Percentiles rank a stretch among this genome's conserved stretches.
These are phyloP conservation scores for Cutaneotrichosporon sp. DNA, from an alignment of 1,284 basidiomycete species.

Conservation along the genomic window DNA sequence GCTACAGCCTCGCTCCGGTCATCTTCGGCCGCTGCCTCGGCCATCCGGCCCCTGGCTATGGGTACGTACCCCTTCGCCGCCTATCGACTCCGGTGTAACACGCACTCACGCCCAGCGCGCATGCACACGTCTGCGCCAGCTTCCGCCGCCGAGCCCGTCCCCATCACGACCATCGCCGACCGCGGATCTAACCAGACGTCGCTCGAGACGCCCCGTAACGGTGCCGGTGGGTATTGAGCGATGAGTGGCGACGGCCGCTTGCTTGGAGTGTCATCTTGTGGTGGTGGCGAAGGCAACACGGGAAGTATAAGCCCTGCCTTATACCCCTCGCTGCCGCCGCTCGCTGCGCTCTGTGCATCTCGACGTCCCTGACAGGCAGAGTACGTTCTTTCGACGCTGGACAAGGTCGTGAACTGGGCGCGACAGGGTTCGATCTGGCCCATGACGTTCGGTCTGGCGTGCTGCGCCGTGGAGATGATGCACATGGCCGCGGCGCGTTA, in stretches of 20 bases:
- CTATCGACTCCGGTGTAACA: not conserved
- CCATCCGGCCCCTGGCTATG: constrained; percentile 32
- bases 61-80: constrained; percentile 1
- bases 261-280: no score
- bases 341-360: not conserved
- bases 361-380: constrained; percentile 54
- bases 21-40: constrained; percentile 11
- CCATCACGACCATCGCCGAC: constrained; percentile 56
- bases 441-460: constrained; percentile 97
- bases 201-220: constrained; percentile 82
- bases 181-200: constrained; percentile 74
- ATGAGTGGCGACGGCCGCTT: not conserved
- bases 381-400: constrained; percentile 91
- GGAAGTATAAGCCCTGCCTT: no score
- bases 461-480: constrained; percentile 99
- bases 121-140: constrained; percentile 30
- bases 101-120: constrained; percentile 11
- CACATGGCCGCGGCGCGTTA: constrained; percentile 87
- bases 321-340: no score
- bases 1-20: constrained; percentile 15
- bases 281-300: no score
- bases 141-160: constrained; percentile 37
- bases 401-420: constrained; percentile 98
- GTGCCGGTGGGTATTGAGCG: constrained; percentile 61
- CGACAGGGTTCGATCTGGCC: constrained; percentile 99